Percentiles rank a stretch among this genome's conserved stretches.
Evolutionary conservation across 208 protist species (phyloP).

Genomic region (Trypanosomatidae sp.): DNA sequence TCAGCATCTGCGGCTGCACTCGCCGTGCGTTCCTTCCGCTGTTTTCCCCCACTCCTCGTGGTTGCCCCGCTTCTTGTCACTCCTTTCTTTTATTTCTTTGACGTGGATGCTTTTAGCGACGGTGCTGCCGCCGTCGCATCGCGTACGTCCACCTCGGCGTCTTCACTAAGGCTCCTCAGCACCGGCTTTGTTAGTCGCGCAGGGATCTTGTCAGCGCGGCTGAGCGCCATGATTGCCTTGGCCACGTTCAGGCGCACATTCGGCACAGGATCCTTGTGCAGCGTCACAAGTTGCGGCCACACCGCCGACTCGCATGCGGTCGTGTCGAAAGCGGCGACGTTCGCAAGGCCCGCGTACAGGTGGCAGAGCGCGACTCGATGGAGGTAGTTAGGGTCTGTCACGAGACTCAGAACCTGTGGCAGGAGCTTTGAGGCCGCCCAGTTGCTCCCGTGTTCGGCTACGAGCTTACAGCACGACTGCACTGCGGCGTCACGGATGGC

Average conservation of each 20-base stretch:
- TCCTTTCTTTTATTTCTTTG: conserved; percentile 16
- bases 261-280: conserved; percentile 66
- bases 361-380: conserved; percentile 78
- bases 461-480: conserved; percentile 80
- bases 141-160: conserved; percentile 67
- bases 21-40: neutral
- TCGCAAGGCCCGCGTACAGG: conserved; percentile 64
- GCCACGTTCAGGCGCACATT: conserved; percentile 87
- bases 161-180: conserved; percentile 55
- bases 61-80: neutral
- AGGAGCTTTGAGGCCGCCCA: conserved; percentile 72
- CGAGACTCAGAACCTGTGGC: conserved; percentile 59
- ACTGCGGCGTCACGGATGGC: conserved; percentile 84
- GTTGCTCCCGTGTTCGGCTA: conserved; percentile 54
- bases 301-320: conserved; percentile 46
- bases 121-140: conserved; percentile 37
- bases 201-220: conserved; percentile 42
- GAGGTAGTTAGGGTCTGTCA: conserved; percentile 68
- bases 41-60: neutral
- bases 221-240: conserved; percentile 58
- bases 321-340: conserved; percentile 51
- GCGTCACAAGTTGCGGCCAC: conserved; percentile 64
- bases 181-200: conserved; percentile 49
- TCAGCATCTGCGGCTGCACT: neutral
- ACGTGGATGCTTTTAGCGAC: conserved; percentile 10